phyloP scores from a whole-genome alignment of 768 basidiomycete genomes.

The Asterophora parasitica region DNA sequence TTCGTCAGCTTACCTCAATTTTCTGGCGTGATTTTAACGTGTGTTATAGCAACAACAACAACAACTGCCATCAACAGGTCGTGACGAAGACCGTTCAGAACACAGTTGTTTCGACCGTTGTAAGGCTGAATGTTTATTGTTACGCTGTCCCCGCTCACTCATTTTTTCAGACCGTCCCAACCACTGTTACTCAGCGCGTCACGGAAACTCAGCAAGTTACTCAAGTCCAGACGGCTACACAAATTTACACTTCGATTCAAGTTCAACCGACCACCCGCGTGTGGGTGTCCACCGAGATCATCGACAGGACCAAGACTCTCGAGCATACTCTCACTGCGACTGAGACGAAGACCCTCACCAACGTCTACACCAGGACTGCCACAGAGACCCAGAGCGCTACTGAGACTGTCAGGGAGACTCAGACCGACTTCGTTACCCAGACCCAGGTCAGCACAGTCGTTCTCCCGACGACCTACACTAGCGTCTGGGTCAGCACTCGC shows the following conservation, averaged over 20 bases:
- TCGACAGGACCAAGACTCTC: slow-evolving; percentile 50
- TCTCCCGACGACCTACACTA: slow-evolving; percentile 54
- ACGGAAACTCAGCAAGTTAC: slow-evolving; percentile 30
- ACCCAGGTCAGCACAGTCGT: slow-evolving; percentile 50
- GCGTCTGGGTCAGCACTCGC: slow-evolving; percentile 46
- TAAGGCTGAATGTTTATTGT: slow-evolving; percentile 6
- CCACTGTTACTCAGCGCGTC: slow-evolving; percentile 38
- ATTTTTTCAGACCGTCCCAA: slow-evolving; percentile 31
- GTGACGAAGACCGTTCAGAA: slow-evolving; percentile 34
- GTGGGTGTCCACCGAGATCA: slow-evolving; percentile 62
- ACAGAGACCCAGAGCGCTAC: slow-evolving; percentile 47
- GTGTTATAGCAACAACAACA: slow-evolving; percentile 16
- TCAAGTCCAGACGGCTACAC: slow-evolving; percentile 39
- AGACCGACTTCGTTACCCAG: slow-evolving; percentile 52
- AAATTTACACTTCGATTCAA: slow-evolving; percentile 47
- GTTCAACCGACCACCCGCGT: slow-evolving; percentile 59
- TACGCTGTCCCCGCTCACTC: slow-evolving; percentile 2
- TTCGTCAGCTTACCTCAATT: slow-evolving; percentile 5
- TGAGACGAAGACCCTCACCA: slow-evolving; percentile 51
- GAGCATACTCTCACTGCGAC: slow-evolving; percentile 63
- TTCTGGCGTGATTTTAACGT: slow-evolving; percentile 8
- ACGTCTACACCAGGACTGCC: slow-evolving; percentile 47
- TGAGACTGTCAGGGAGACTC: slow-evolving; percentile 43
- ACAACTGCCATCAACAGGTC: slow-evolving; percentile 23
- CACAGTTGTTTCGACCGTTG: slow-evolving; percentile 28